phyloP scores from a whole-genome alignment of 2,329 filamentous ascomycete genomes.

The Fulvia fulva region DNA sequence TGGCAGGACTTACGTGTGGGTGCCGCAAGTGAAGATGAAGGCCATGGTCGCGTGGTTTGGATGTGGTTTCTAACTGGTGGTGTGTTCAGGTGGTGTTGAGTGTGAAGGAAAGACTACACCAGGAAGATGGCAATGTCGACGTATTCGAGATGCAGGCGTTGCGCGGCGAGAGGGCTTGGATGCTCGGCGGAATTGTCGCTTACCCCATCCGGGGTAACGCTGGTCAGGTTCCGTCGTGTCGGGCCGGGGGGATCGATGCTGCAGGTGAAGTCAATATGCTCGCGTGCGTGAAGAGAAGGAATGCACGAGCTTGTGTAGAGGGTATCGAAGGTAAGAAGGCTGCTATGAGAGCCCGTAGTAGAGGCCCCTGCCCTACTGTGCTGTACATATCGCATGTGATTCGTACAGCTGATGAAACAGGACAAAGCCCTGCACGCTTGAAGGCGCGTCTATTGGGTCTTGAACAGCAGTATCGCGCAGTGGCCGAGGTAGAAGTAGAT shows the following conservation, averaged over 20 bases:
- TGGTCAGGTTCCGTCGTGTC: neutral
- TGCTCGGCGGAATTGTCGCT: slow-evolving; percentile 1
- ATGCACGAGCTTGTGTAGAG: neutral
- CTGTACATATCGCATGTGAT: neutral
- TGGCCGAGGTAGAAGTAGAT: slow-evolving; percentile 99
- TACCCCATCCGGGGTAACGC: slow-evolving; percentile 2
- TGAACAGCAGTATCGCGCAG: slow-evolving; percentile 97
- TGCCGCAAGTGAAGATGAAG: slow-evolving; percentile 50
- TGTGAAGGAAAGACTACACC: neutral
- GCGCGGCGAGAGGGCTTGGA: slow-evolving; percentile 10
- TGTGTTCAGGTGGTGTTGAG: neutral
- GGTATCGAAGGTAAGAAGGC: neutral
- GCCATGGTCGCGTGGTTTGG: slow-evolving; percentile 21
- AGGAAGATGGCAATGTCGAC: neutral
- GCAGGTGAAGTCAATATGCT: neutral
- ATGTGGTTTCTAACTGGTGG: neutral
- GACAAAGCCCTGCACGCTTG: neutral
- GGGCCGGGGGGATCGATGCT: neutral
- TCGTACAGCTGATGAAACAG: neutral
- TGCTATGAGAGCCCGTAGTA: slow-evolving; percentile 3
- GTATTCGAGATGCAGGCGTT: slow-evolving; percentile 8
- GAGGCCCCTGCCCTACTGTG: neutral
- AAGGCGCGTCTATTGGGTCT: slow-evolving; percentile 70
- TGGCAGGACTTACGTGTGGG: slow-evolving; percentile 39
- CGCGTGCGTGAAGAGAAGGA: neutral